Evolutionary conservation across 2,329 filamentous ascomycete species (phyloP).

Genomic region (Pseudogymnoascus pannorum): DNA sequence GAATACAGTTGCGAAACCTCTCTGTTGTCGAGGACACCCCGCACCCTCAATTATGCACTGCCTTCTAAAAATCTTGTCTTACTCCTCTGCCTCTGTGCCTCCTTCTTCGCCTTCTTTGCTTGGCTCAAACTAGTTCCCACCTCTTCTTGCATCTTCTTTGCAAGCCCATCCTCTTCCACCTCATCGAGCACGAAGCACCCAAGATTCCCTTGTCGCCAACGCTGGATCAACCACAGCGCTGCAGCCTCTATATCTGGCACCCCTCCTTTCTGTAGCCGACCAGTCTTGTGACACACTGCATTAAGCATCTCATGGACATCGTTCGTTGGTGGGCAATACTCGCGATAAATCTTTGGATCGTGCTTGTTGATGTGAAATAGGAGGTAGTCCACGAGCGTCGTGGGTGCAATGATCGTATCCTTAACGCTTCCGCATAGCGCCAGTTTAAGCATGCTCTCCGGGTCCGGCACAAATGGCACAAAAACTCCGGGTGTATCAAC

Average conservation of each 20-base stretch:
- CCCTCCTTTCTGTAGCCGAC: conserved; percentile 68
- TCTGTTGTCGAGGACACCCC: too few relatives aligned
- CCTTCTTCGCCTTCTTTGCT: conserved; percentile 60
- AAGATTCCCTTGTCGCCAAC: conserved; percentile 71
- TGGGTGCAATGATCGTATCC: conserved; percentile 71
- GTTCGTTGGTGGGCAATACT: conserved; percentile 69
- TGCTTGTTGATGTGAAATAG: conserved; percentile 70
- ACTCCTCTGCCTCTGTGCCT: conserved; percentile 40
- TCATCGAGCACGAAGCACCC: conserved; percentile 76
- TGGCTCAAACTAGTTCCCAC: conserved; percentile 56
- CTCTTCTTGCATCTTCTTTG: conserved; percentile 41
- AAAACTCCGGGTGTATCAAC: conserved; percentile 94
- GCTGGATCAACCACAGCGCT: conserved; percentile 72
- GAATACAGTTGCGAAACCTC: neutral
- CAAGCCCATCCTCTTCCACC: conserved; percentile 53
- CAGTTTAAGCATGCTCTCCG: conserved; percentile 91
- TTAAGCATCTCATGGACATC: conserved; percentile 68
- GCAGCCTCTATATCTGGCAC: conserved; percentile 62
- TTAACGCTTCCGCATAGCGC: conserved; percentile 86
- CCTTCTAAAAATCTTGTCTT: conserved; percentile 15
- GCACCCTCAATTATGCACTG: neutral
- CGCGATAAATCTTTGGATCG: conserved; percentile 23
- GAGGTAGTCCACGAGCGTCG: conserved; percentile 82
- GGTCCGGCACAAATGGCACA: conserved; percentile 78
- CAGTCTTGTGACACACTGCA: conserved; percentile 64